Conservation (phyloP, 2,329 filamentous ascomycete species). For the Colletotrichum gigasporum region DNA sequence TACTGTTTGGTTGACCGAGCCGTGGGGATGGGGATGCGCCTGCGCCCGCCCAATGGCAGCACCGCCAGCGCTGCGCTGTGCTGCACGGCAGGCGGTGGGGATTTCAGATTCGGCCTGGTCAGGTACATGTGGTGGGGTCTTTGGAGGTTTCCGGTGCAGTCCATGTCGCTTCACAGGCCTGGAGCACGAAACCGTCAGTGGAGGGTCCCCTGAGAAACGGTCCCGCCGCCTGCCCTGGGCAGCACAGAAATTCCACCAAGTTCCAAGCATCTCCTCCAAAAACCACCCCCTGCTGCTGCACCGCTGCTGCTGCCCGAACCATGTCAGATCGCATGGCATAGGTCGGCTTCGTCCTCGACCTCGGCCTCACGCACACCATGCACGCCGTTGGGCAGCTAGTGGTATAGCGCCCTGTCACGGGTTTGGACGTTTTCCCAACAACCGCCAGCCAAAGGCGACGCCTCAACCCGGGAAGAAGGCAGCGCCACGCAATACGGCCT, state of each 20-base stretch:
- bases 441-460: neutral
- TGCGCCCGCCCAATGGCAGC: too few relatives aligned
- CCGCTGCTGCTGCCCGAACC: neutral
- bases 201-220: neutral
- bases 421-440: too few relatives aligned
- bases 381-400: too few relatives aligned
- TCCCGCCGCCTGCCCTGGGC: too few relatives aligned
- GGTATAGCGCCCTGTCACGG: too few relatives aligned
- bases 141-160: neutral
- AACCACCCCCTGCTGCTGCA: neutral
- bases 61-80: too few relatives aligned
- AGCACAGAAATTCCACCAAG: slow-evolving; percentile 9
- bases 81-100: neutral
- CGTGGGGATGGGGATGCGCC: slow-evolving; percentile 23
- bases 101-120: slow-evolving; percentile 5
- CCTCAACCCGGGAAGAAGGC: neutral
- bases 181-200: too few relatives aligned
- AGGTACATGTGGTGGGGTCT: slow-evolving; percentile 1
- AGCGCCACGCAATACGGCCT: neutral
- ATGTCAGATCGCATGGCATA: neutral
- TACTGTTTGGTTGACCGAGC: slow-evolving; percentile 27
- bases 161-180: neutral
- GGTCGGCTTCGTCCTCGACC: too few relatives aligned
- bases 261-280: neutral
- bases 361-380: too few relatives aligned